phyloP scores from a whole-genome alignment of 2,329 filamentous ascomycete species.

The Ascochyta lentis region DNA sequence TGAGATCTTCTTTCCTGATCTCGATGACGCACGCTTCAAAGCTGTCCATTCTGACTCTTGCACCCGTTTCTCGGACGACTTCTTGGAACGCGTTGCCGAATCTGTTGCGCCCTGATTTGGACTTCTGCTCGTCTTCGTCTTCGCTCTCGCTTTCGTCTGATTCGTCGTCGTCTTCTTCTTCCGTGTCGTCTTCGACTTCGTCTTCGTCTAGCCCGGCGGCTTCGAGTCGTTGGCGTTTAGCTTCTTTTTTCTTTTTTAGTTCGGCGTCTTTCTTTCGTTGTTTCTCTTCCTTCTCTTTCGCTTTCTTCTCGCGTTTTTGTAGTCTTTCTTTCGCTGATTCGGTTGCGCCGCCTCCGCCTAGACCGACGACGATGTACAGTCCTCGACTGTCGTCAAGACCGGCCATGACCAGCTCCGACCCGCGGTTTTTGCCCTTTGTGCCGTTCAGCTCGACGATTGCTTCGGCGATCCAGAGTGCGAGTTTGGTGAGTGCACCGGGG shows the following conservation, averaged over 20 bases:
- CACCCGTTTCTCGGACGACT: slow-evolving; percentile 88
- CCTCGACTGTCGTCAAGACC: slow-evolving; percentile 85
- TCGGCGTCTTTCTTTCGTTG: slow-evolving; percentile 65
- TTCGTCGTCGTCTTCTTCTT: slow-evolving; percentile 56
- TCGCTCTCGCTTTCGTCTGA: slow-evolving; percentile 64
- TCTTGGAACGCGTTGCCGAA: slow-evolving; percentile 97
- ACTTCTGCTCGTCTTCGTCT: slow-evolving; percentile 63
- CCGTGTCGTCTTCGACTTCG: slow-evolving; percentile 57
- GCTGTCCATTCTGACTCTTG: slow-evolving; percentile 88
- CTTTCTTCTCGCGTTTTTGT: slow-evolving; percentile 70
- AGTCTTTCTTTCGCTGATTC: slow-evolving; percentile 65
- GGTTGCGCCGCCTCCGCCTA: slow-evolving; percentile 81
- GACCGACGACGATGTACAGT: slow-evolving; percentile 91
- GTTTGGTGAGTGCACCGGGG: slow-evolving; percentile 88
- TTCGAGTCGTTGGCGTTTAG: slow-evolving; percentile 41
- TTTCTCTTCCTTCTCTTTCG: slow-evolving; percentile 59
- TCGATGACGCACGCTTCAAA: slow-evolving; percentile 98
- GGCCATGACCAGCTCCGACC: slow-evolving; percentile 87
- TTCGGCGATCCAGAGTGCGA: slow-evolving; percentile 93
- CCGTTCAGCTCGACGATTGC: slow-evolving; percentile 89
- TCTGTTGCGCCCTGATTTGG: slow-evolving; percentile 79
- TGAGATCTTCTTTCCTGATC: slow-evolving; percentile 94
- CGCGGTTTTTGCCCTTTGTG: slow-evolving; percentile 69
- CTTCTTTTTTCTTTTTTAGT: slow-evolving; percentile 65
- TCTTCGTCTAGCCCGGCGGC: slow-evolving; percentile 68